Base-by-base conservation (phyloP, 75 land plant genomes). In the Picea glauca region DNA sequence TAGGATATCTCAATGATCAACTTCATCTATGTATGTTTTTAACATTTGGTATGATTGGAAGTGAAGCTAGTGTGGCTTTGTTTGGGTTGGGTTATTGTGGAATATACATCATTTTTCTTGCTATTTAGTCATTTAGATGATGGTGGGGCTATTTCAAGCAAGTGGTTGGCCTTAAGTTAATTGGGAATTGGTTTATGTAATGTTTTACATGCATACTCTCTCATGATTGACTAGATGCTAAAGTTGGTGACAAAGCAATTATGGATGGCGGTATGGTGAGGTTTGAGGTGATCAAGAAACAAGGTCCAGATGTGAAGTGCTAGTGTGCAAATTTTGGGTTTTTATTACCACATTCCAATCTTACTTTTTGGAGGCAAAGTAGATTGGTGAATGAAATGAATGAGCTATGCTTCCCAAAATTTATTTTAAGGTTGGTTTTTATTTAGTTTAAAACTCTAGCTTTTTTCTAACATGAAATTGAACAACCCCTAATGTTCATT, bases 101-200 rank as follows among this genome's bases (percentile, higher is more conserved):
- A 84, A 86, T 78, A 84, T 94, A 15, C 96, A 94, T 76, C 81
- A 23, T 68, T 90, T 88, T 46, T 87, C 65, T 57, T 94, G 88
- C 82, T 94, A 62, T 76, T 67, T 94, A 20, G 20, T 65, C 40
- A 76, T 88, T 13, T 94, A 94, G 76, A 87, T 94, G 88, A 13
- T 92, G n/a, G 86, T 90, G 40, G 96, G 94, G 35, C 76, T 92
- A 75, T 93, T 90, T 73, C 92, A 93, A 72, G 88, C 96, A 2
- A 92, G 91, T 20, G 92, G 96, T 5, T 94, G 96, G 96, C 96
- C 96, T 12, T 87, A 87, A 21, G 94, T 94, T 94, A 7, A 88
- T 92, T 50, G 92, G 90, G 7, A 90, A 90, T 57, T 94, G 94
- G 94, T 92, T 90, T 78, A 43, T 43, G 4, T 43, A 43, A 43